phyloP scores from a whole-genome alignment of 108 stramenopile genomes.

The Nitzschia sp. region DNA sequence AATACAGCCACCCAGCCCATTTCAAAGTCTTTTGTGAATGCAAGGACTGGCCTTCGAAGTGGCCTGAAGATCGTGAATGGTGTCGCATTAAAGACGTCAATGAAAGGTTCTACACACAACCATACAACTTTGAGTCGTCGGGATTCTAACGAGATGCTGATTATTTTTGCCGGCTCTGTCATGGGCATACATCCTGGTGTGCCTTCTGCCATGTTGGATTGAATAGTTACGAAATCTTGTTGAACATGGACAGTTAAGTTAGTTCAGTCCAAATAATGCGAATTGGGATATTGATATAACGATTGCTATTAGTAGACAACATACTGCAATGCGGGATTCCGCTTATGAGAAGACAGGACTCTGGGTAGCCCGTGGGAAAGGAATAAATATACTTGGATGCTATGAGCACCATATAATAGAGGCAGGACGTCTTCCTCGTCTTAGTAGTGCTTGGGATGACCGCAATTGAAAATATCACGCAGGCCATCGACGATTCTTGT shows the following conservation, averaged over 20 bases:
- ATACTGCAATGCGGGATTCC: background rate
- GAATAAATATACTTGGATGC: too few relatives aligned
- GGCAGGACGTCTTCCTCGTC: too few relatives aligned
- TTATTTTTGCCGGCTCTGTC: background rate
- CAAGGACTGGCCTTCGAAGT: conserved; percentile 40
- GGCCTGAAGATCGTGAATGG: conserved; percentile 38
- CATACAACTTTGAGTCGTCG: conserved; percentile 46
- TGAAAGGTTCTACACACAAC: conserved; percentile 36
- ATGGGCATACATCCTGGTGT: background rate
- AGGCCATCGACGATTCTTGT: conserved; percentile 10
- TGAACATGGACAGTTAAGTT: too few relatives aligned
- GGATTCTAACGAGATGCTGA: conserved; percentile 3
- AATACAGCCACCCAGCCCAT: conserved; percentile 24
- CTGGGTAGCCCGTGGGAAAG: too few relatives aligned
- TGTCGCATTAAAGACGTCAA: conserved; percentile 21
- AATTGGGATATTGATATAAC: background rate
- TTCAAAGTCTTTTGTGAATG: conserved; percentile 45
- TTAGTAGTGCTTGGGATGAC: conserved; percentile 12
- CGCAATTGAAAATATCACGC: conserved; percentile 20
- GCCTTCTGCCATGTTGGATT: background rate
- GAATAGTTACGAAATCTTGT: background rate
- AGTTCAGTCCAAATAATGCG: too few relatives aligned
- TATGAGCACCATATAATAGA: too few relatives aligned
- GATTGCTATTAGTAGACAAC: background rate
- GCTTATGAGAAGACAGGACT: too few relatives aligned